A percentile compares a stretch with the other conserved stretches of the same genome.
Conservation (phyloP, 768 basidiomycete species). For the Artomyces pyxidatus region DNA sequence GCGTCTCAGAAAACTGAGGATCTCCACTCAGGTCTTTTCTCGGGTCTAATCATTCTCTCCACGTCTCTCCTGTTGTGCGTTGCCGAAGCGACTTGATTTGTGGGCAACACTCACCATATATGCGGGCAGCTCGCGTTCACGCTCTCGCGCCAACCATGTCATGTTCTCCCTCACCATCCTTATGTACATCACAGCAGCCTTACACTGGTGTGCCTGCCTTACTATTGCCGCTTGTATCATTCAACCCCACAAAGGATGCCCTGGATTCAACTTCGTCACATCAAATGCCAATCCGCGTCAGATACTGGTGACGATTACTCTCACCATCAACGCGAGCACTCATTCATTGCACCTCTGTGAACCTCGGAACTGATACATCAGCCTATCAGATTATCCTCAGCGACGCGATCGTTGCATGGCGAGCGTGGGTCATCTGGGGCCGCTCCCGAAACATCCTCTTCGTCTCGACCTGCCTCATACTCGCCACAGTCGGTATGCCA, state of each 20-base stretch:
- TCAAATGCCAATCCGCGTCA: background rate
- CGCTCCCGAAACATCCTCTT: slow-evolving; percentile 1
- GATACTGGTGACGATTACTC: background rate
- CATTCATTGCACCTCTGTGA: too few species aligned
- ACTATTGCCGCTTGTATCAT: background rate
- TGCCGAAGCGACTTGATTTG: background rate
- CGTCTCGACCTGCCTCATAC: background rate
- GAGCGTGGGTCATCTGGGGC: background rate
- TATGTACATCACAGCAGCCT: background rate
- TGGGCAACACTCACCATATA: background rate
- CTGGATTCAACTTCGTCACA: background rate
- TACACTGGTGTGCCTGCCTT: background rate
- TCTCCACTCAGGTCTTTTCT: background rate
- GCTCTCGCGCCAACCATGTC: background rate
- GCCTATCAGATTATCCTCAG: background rate
- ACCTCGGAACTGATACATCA: background rate
- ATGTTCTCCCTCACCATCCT: background rate
- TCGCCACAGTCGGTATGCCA: background rate
- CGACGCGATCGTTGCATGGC: background rate
- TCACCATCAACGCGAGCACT: background rate
- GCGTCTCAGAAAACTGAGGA: too few species aligned
- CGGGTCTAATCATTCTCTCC: background rate
- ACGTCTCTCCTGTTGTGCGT: background rate
- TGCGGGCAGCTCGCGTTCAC: background rate
- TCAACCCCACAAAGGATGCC: background rate